Evolutionary conservation across 257 asterid genomes (phyloP).

Genomic region (Mitragyna speciosa): DNA sequence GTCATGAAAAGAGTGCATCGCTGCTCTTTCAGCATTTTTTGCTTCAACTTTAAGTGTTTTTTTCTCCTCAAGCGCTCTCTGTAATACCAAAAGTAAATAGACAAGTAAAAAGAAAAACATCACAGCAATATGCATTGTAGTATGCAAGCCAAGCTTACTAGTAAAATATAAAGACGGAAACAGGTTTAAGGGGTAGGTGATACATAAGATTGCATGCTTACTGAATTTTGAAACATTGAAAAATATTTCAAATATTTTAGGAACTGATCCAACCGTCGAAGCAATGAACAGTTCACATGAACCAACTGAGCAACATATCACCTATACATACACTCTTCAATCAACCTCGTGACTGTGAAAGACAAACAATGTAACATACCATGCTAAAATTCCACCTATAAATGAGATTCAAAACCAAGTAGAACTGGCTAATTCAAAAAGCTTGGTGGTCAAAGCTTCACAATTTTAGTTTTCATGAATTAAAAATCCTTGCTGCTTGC

Average conservation of each 20-base stretch:
- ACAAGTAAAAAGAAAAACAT: constrained; percentile 10
- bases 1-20: constrained; percentile 65
- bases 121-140: not conserved
- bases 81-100: constrained; percentile 23
- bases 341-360: not conserved
- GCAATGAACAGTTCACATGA: not conserved
- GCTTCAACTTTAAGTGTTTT: constrained; percentile 55
- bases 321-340: not conserved
- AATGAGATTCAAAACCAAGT: not conserved
- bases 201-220: not conserved
- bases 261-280: not conserved
- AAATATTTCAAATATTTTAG: not conserved
- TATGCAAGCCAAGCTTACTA: not conserved
- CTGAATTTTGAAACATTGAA: not conserved
- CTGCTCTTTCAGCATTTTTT: constrained; percentile 73
- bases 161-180: not conserved
- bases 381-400: not conserved
- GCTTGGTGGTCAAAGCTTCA: not conserved
- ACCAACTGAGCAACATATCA: not conserved
- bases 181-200: not conserved
- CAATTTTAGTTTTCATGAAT: not conserved
- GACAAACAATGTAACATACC: not conserved
- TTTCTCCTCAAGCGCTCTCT: constrained; percentile 76
- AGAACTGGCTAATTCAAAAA: not conserved
- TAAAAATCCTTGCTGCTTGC: not conserved